Evolutionary conservation across 257 asterid genomes (phyloP), one percentile per base, ranked within the genome.

Genomic region (Solanum megistacrolobum): DNA sequence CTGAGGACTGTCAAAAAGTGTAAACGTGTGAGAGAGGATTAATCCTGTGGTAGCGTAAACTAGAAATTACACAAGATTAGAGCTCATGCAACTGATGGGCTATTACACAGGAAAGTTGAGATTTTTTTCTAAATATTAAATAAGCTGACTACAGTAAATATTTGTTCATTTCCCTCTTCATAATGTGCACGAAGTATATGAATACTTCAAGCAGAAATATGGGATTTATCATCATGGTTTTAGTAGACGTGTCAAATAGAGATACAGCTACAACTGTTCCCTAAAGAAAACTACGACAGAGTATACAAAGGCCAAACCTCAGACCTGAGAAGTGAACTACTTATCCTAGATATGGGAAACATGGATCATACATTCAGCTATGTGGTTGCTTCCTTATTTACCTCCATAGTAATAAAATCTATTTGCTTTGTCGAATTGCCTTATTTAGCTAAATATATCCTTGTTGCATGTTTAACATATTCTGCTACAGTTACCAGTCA

Each of bases 1-100:
- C 23, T 79, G 89, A 7, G 90, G 91, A 92, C 98, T 96, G 92
- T 43, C 87, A 88, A 71, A 83, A 58, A 46, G 71, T 34, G 8
- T 14, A 38, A 34, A 88, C 18, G 23, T 52, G 46, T 88, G 35
- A 88, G 83, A 75, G n/a, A 78, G 76, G 68, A 88, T 79, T 48
- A 2, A 1, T 31, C 41, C 39, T 14, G 41, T 46, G 43, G 85
- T 48, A 8, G 39, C 6, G 34, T 25, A 79, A 27, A 27, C 10
- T 81, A 43, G 16, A 81, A 73, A 14, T 3, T 43, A 25, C 68
- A 43, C 9, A 18, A 81, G 36, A 43, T 18, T 29, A 9, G 27
- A 18, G 29, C 68, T 18, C 69, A 48, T 29, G 68, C 68, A 81
- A 81, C 39, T 29, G 41, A 48, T 25, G 3, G 85, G 85, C 85